Evolutionary conservation across 2,329 filamentous ascomycete genomes (phyloP).

Genomic region (Hymenoscyphus fructigenus): DNA sequence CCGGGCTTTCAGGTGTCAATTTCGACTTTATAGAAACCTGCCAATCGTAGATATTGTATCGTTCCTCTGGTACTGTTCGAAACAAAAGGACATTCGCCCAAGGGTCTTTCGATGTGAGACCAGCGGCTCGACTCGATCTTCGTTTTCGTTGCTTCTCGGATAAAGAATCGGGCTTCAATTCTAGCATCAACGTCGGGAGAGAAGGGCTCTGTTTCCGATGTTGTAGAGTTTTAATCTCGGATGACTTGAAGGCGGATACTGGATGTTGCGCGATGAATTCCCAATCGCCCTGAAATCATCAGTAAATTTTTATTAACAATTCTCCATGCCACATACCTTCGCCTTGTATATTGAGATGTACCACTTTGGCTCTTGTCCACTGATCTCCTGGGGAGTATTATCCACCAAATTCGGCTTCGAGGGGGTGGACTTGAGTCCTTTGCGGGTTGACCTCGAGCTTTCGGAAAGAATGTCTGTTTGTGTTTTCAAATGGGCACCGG

Average conservation of each 20-base stretch:
- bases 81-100: constrained; percentile 52
- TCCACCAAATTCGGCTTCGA: constrained; percentile 35
- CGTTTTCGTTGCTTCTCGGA: constrained; percentile 63
- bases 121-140: constrained; percentile 61
- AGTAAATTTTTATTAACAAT: constrained; percentile 6
- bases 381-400: constrained; percentile 16
- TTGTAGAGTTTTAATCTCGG: constrained; percentile 52
- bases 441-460: constrained; percentile 20
- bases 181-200: constrained; percentile 59
- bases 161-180: constrained; percentile 48
- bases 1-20: constrained; percentile 28
- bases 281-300: constrained; percentile 35
- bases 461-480: constrained; percentile 46
- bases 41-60: constrained; percentile 59
- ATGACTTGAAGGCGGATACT: constrained; percentile 35
- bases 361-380: constrained; percentile 24
- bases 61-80: constrained; percentile 53
- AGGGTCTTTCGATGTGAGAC: constrained; percentile 41
- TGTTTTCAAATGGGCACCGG: constrained; percentile 41
- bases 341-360: constrained; percentile 38
- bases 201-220: constrained; percentile 62
- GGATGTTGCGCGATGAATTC: constrained; percentile 36
- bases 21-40: constrained; percentile 43
- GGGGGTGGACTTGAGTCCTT: constrained; percentile 26
- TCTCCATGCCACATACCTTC: constrained; percentile 32